Evolutionary conservation across 2,329 filamentous ascomycete species (phyloP), one percentile per base, ranked within the genome.

Genomic region (Neurospora sp.): DNA sequence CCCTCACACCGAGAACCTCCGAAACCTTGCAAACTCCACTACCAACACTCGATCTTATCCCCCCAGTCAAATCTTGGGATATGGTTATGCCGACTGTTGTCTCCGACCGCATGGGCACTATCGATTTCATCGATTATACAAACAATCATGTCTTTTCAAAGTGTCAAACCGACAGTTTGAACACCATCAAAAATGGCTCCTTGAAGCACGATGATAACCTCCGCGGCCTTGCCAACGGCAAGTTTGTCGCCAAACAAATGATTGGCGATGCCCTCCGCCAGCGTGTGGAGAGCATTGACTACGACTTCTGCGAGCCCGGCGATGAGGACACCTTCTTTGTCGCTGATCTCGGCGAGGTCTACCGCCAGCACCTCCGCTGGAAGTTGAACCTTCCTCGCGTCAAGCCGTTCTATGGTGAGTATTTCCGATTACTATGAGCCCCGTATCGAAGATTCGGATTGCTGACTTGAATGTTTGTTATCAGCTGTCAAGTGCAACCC

Each of bases 281-380:
- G 77, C 93, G 93, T 75, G 91, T 97, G 75, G 88, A 92, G 78
- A 87, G 84, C 78, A 90, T 99, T 80, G 90, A 99, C 83, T 89
- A 92, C 77, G 92, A 98, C 79, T 86, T 86, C 77, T 99, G 96
- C 83, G 91, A 92, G 74, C 89, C 93, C 68, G 96, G 96, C 75
- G 96, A 97, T 70, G 96, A 99, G 83, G 96, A 98, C 82, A 91
- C 96, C 71, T 99, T 99, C 84, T 99, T 97, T 82, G 94, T 99
- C 76, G 95, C 93, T 77, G 96, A 99, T 84, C 89, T 99, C 78
- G 96, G 96, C 82, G 93, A 98, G 84, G 92, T 99, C 80, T 99
- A 99, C 84, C 93, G 96, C 82, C 96, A 99, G 88, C 95, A 98
- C 78, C 85, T 98, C 80, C 92, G 95, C 82, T 99, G 96, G 96